A percentile compares a stretch with the other conserved stretches of the same genome.
phyloP scores from a whole-genome alignment of 768 basidiomycete genomes.

The Sarcodon aspratus region DNA sequence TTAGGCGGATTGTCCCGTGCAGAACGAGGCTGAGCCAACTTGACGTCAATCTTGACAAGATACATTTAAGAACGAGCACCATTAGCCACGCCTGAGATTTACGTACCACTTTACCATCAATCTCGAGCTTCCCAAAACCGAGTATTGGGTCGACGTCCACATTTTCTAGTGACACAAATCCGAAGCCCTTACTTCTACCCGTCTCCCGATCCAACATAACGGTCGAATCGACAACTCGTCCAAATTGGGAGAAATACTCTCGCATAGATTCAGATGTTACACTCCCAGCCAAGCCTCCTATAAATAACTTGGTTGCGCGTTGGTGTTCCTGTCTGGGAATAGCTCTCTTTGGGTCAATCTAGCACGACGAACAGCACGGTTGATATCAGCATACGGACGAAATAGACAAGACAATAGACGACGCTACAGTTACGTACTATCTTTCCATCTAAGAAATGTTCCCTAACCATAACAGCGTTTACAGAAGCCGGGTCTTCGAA shows the following conservation, averaged over 20 bases:
- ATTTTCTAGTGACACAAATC: constrained; percentile 93
- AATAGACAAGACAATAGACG: neutral
- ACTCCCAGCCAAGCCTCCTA: constrained; percentile 84
- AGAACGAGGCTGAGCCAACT: constrained; percentile 86
- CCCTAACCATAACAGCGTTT: constrained; percentile 90
- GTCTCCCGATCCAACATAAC: constrained; percentile 98
- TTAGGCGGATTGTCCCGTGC: constrained; percentile 42
- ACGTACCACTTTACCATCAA: constrained; percentile 90
- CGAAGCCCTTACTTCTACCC: constrained; percentile 91
- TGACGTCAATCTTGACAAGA: constrained; percentile 78
- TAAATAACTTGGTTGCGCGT: constrained; percentile 88
- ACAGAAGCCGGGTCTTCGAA: constrained; percentile 91
- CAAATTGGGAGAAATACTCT: constrained; percentile 88
- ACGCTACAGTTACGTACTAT: constrained; percentile 49
- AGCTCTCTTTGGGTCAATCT: constrained; percentile 99
- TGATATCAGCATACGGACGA: constrained; percentile 3
- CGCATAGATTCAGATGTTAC: constrained; percentile 93
- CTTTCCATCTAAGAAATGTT: constrained; percentile 95
- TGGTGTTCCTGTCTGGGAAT: constrained; percentile 95
- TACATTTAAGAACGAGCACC: neutral
- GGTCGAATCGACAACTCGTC: constrained; percentile 93
- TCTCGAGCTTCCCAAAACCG: constrained; percentile 78
- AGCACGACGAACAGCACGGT: constrained; percentile 6
- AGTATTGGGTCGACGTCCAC: constrained; percentile 86
- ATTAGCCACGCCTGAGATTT: neutral